Conservation (phyloP, 768 basidiomycete genomes). For the Amanita thiersii region DNA sequence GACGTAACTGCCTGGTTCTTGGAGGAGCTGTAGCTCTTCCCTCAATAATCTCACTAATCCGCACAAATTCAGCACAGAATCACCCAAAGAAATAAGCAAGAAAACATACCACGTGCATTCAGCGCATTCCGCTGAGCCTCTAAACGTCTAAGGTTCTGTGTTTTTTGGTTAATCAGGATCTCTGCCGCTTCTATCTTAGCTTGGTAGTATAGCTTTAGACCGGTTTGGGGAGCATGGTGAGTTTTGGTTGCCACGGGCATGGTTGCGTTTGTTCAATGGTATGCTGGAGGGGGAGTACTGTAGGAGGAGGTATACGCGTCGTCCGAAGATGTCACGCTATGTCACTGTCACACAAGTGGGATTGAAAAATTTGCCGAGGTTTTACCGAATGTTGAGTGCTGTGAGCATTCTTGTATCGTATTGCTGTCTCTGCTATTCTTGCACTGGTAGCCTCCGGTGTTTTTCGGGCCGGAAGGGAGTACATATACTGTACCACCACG, state of each 20-base stretch:
- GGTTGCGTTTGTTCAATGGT: slow-evolving; percentile 4
- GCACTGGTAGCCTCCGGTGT: too few relatives aligned
- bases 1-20: slow-evolving; percentile 95
- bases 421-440: too few relatives aligned
- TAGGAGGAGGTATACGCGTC: slow-evolving; percentile 21
- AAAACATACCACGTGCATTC: slow-evolving; percentile 82
- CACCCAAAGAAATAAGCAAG: slow-evolving; percentile 4
- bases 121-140: slow-evolving; percentile 97
- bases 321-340: slow-evolving; percentile 12
- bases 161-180: slow-evolving; percentile 90
- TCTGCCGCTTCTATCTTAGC: slow-evolving; percentile 94
- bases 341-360: slow-evolving; percentile 8
- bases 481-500: too few relatives aligned
- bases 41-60: slow-evolving; percentile 81
- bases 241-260: slow-evolving; percentile 31
- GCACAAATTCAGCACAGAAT: background rate
- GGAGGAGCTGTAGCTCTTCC: slow-evolving; percentile 88
- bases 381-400: too few relatives aligned
- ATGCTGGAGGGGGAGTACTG: slow-evolving; percentile 1
- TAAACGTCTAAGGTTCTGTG: slow-evolving; percentile 89
- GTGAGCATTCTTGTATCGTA: too few relatives aligned
- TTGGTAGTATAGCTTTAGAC: slow-evolving; percentile 84
- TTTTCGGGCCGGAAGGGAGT: too few relatives aligned
- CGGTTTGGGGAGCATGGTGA: slow-evolving; percentile 46
- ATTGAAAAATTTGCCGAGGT: too few relatives aligned